Base-by-base conservation (phyloP, 768 basidiomycete species). In the Guyanaporus albipodus region DNA sequence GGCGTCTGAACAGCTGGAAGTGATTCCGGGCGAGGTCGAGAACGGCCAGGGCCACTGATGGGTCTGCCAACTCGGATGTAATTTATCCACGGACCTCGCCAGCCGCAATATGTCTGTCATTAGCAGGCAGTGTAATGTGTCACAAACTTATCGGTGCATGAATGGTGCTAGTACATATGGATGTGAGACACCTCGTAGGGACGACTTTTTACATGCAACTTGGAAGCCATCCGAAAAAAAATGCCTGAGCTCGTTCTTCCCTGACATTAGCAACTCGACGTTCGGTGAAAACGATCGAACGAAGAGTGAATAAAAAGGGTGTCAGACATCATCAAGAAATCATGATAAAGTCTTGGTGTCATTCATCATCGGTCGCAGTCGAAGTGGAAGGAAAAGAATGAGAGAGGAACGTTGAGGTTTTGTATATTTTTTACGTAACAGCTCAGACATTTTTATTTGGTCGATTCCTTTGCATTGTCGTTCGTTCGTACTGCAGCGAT, bases 111-210 rank as follows among this genome's bases (percentile, higher is more conserved):
- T n/a, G n/a, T n/a, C n/a, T n/a, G n/a, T n/a, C n/a, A n/a, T n/a
- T n/a, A n/a, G n/a, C n/a, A n/a, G n/a, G n/a, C n/a, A n/a, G n/a
- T n/a, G n/a, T n/a, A n/a, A n/a, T n/a, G n/a, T n/a, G n/a, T n/a
- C n/a, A n/a, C n/a, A n/a, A n/a, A n/a, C n/a, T n/a, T n/a, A n/a
- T n/a, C n/a, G n/a, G n/a, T n/a, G n/a, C n/a, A n/a, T n/a, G n/a
- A n/a, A n/a, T n/a, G n/a, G n/a, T n/a, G n/a, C n/a, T n/a, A n/a
- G n/a, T n/a, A n/a, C n/a, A n/a, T 15, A 21, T 18, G 35, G 27
- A 62, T 81, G 72, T 83, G 43, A 70, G 76, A 67, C 77, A 78
- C 70, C 78, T 81, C 79, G 80, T 83, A 82, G 79, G 79, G 79
- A 71, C 73, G 56, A 63, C 59, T 55, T 64, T 59, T 62, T 69